Percentiles rank a stretch among this genome's conserved stretches.
phyloP scores from a whole-genome alignment of 2,329 filamentous ascomycete species.

The Chrysosporium queenslandicum region DNA sequence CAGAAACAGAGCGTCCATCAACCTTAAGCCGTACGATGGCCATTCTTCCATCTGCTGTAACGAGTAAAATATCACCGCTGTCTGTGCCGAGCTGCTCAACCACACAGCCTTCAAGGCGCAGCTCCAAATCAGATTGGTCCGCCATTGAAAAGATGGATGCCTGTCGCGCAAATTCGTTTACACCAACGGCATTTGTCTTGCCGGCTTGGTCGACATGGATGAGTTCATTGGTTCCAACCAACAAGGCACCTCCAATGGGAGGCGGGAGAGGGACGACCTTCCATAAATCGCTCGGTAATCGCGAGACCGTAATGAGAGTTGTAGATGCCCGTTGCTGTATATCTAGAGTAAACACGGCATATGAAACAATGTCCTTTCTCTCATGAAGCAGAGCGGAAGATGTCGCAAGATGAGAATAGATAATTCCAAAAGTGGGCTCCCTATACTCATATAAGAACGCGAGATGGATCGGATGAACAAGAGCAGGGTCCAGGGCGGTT shows the following conservation, averaged over 20 bases:
- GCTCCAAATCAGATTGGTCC: slow-evolving; percentile 70
- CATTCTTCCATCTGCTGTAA: slow-evolving; percentile 64
- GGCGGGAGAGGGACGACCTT: slow-evolving; percentile 71
- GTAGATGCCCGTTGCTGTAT: slow-evolving; percentile 89
- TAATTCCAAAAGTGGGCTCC: slow-evolving; percentile 91
- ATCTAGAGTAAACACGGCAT: slow-evolving; percentile 91
- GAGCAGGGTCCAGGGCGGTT: slow-evolving; percentile 73
- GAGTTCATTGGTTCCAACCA: slow-evolving; percentile 80
- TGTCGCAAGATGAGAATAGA: slow-evolving; percentile 64
- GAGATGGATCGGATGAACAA: slow-evolving; percentile 83
- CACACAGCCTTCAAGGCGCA: slow-evolving; percentile 71
- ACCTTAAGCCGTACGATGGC: slow-evolving; percentile 71
- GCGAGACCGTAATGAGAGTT: slow-evolving; percentile 74
- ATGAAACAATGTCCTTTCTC: slow-evolving; percentile 74
- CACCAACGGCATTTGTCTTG: slow-evolving; percentile 81
- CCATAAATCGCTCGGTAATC: slow-evolving; percentile 78
- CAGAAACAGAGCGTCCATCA: slow-evolving; percentile 84
- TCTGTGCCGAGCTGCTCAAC: slow-evolving; percentile 68
- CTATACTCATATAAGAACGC: slow-evolving; percentile 94
- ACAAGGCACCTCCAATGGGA: slow-evolving; percentile 77
- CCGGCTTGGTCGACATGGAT: slow-evolving; percentile 95
- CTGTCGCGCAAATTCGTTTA: slow-evolving; percentile 80
- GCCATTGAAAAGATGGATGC: slow-evolving; percentile 73
- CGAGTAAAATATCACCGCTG: slow-evolving; percentile 72
- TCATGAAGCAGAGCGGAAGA: slow-evolving; percentile 64